phyloP scores from a whole-genome alignment of 495 filamentous ascomycete species.

The Penicillium egyptiacum region DNA sequence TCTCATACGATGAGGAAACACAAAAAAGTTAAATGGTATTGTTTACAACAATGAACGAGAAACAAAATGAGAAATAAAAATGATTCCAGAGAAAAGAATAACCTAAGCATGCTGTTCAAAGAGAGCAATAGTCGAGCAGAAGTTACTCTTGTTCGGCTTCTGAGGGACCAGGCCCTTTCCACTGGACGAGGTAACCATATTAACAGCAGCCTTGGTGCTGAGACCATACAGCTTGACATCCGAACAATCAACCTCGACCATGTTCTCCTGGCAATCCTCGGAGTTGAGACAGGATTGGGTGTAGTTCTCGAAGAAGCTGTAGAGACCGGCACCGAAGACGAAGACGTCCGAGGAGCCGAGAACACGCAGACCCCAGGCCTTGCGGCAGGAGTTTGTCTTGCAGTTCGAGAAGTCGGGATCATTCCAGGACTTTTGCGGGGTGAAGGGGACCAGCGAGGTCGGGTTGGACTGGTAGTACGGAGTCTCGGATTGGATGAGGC shows the following conservation, averaged over 20 bases:
- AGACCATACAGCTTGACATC: constrained; percentile 73
- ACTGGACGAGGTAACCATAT: constrained; percentile 69
- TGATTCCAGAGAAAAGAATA: neutral
- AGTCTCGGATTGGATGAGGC: constrained; percentile 86
- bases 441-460: constrained; percentile 65
- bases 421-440: constrained; percentile 57
- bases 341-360: constrained; percentile 64
- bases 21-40: neutral
- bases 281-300: constrained; percentile 70
- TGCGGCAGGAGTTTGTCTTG: constrained; percentile 65
- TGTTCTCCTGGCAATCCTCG: constrained; percentile 81
- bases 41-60: neutral
- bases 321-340: constrained; percentile 77
- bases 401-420: constrained; percentile 75
- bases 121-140: constrained; percentile 71
- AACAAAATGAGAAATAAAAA: neutral
- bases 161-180: constrained; percentile 56
- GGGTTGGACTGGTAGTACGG: constrained; percentile 93
- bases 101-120: constrained; percentile 46
- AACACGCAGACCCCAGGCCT: constrained; percentile 84
- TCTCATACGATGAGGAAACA: neutral
- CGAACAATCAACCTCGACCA: constrained; percentile 77
- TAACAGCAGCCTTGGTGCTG: constrained; percentile 82
- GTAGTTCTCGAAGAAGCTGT: constrained; percentile 90
- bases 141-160: constrained; percentile 67